Base-by-base conservation (phyloP, 2,329 filamentous ascomycete genomes). In the Blumeria graminis region DNA sequence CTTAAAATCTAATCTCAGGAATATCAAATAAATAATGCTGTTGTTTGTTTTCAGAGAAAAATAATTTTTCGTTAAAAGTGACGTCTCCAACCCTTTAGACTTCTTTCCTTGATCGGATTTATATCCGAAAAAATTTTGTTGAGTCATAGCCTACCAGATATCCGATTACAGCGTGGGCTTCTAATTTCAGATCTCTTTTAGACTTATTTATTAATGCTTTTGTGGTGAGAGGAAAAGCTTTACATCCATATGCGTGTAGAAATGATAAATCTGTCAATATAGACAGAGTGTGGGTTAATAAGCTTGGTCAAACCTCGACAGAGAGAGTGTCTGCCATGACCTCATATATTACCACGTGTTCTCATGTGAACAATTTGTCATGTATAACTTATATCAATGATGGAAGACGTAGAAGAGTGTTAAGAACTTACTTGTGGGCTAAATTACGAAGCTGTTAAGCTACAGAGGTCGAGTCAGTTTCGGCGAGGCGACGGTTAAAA, bases 101-200 rank as follows among this genome's bases (percentile, higher is more conserved):
- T 51, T 51, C 22, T 51, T 34, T 51, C 34, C 48, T 51, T 13
- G 48, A 14, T 11, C 22, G 48, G 34, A 34, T 51, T 13, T 51
- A 51, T 13, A 34, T 51, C 1, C 48, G 18, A 51, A 51, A 51
- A 3, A 51, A 34, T 16, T 51, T 51, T 13, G 48, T 13, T 34
- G 48, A 51, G 28, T 51, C 48, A 51, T 51, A 51, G 34, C 48
- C 48, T 11, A 51, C 48, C 34, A 51, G 22, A 51, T 51, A 51
- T 51, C 48, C 48, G 34, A 51, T 32, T 34, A 34, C 48, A 34
- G 48, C 48, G 16, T 51, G 48, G n/a, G 48, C 48, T 51, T 33
- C 48, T 51, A 51, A 51, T 32, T 51, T 51, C 10, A 34, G 48
- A 51, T 51, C 11, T 34, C 48, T 51, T 51, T 51, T 51, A 14